Percentiles rank a stretch among this genome's conserved stretches.
Evolutionary conservation across 129 eudicot species (phyloP).

Genomic region (Helianthus annuus): HanXRQr2.0-SUNRISE NC_035437.2:108917986-108918485

Average conservation of each 20-base stretch:
- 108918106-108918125: too few relatives aligned
- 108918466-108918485: conserved; percentile 25
- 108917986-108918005: too few relatives aligned
- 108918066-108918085: too few relatives aligned
- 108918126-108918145: too few relatives aligned
- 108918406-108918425: conserved; percentile 32
- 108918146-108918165: too few relatives aligned
- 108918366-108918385: conserved; percentile 39
- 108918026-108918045: neutral
- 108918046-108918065: neutral
- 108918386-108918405: conserved; percentile 38
- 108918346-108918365: conserved; percentile 40
- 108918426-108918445: conserved; percentile 10
- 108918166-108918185: too few relatives aligned
- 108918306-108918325: conserved; percentile 10
- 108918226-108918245: neutral
- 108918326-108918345: neutral
- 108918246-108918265: neutral
- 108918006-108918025: too few relatives aligned
- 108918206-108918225: neutral
- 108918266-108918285: neutral
- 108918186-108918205: neutral
- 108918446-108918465: conserved; percentile 14
- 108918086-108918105: too few relatives aligned
- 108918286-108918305: neutral